Percentiles rank a stretch among this genome's conserved stretches.
Evolutionary conservation across 208 protist genomes (phyloP).

Genomic region (Trypanosoma congolense): DNA sequence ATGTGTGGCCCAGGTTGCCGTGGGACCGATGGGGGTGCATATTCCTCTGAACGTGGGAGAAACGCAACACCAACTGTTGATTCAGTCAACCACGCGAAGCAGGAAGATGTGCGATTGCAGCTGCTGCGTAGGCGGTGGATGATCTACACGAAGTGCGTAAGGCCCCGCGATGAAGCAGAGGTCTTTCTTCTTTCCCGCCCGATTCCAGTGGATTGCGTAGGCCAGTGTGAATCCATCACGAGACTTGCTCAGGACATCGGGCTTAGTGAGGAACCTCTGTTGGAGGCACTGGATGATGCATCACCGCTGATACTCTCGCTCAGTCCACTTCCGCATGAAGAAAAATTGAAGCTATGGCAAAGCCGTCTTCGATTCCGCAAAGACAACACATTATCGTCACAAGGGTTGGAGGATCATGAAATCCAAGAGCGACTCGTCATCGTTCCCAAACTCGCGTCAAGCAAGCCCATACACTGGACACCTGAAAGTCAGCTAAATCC

Average conservation of each 20-base stretch:
- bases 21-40: background rate
- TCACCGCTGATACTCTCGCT: slow-evolving; percentile 37
- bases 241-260: slow-evolving; percentile 20
- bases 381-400: slow-evolving; percentile 23
- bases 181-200: slow-evolving; percentile 37
- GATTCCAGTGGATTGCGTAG: slow-evolving; percentile 50
- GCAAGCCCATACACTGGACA: slow-evolving; percentile 31
- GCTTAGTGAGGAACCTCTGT: slow-evolving; percentile 21
- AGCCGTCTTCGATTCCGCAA: slow-evolving; percentile 44
- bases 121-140: slow-evolving; percentile 67
- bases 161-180: slow-evolving; percentile 38
- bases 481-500: slow-evolving; percentile 77
- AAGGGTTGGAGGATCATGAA: slow-evolving; percentile 55
- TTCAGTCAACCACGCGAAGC: too few relatives aligned
- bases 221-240: slow-evolving; percentile 26
- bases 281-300: background rate
- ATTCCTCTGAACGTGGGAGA: too few relatives aligned
- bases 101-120: slow-evolving; percentile 24
- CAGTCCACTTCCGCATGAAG: slow-evolving; percentile 41
- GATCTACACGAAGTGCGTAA: slow-evolving; percentile 19
- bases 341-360: slow-evolving; percentile 68
- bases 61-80: too few relatives aligned
- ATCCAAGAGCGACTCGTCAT: slow-evolving; percentile 48
- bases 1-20: background rate
- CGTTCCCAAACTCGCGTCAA: slow-evolving; percentile 50